Conservation (phyloP, 2,329 filamentous ascomycete genomes). For the Paecilomyces dactylethromorphus region DNA sequence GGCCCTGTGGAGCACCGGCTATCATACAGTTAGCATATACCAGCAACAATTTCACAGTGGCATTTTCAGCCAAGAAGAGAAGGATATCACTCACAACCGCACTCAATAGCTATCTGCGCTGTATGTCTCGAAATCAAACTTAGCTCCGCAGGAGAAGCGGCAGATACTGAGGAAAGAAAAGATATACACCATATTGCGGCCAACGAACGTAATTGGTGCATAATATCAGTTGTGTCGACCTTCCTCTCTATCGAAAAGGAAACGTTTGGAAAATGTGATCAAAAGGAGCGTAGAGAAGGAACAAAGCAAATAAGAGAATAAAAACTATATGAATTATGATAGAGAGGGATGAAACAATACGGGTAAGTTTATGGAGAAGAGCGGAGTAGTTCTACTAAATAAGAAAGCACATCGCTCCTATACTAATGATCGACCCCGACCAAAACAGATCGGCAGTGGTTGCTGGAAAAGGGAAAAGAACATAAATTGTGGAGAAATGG, state of each 20-base stretch:
- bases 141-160: not conserved
- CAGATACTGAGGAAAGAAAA: not conserved
- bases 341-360: not conserved
- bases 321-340: not conserved
- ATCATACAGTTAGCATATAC: not conserved
- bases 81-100: not conserved
- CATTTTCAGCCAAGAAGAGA: not conserved
- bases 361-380: not conserved
- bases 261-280: not conserved
- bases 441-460: not conserved
- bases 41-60: not conserved
- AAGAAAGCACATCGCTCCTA: not conserved
- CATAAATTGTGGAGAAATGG: not conserved
- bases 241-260: not conserved
- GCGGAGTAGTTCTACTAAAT: not conserved
- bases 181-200: not conserved
- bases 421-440: not conserved
- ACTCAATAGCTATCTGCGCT: not conserved
- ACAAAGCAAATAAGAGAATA: not conserved
- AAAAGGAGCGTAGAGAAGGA: not conserved
- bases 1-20: constrained; percentile 3
- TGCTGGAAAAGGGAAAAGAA: not conserved
- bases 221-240: not conserved
- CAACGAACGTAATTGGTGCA: not conserved
- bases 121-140: not conserved